Percentiles rank a stretch among this genome's conserved stretches.
Evolutionary conservation across 2,329 filamentous ascomycete genomes (phyloP).

Genomic region (Emergomyces pasteurianus): DNA sequence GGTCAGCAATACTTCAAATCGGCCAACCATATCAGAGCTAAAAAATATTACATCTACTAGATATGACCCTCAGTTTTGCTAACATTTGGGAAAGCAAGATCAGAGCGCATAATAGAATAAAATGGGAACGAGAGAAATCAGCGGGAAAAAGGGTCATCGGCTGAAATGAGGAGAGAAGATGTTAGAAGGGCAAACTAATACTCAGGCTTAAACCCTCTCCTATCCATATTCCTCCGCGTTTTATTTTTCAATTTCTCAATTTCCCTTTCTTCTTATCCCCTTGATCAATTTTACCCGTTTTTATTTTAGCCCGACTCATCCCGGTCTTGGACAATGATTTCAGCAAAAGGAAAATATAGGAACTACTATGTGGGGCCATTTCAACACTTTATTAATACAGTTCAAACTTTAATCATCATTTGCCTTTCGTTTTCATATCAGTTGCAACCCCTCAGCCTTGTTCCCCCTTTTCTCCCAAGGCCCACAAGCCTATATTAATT

Average conservation of each 20-base stretch:
- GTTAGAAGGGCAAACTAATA: not conserved
- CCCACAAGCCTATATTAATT: not conserved
- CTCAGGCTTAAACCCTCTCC: not conserved
- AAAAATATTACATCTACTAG: not conserved
- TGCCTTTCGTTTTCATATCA: not conserved
- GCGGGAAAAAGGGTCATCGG: not conserved
- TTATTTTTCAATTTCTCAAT: not conserved
- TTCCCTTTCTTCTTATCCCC: constrained; percentile 1
- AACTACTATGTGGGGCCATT: not conserved
- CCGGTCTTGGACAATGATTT: not conserved
- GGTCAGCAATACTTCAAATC: not conserved
- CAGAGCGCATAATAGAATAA: not conserved
- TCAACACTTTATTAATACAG: not conserved
- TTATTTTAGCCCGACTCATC: constrained; percentile 10
- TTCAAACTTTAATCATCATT: not conserved
- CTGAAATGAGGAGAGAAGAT: too few relatives aligned
- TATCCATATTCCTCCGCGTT: not conserved
- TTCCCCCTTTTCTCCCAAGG: not conserved
- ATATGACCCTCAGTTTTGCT: not conserved
- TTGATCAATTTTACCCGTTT: constrained; percentile 1
- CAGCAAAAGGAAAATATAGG: not conserved
- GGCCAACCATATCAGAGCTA: not conserved
- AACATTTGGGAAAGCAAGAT: not conserved
- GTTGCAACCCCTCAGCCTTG: not conserved
- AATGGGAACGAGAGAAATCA: not conserved